Base-by-base conservation (phyloP, 2,329 filamentous ascomycete genomes). In the Hirsutella thompsonii region DNA sequence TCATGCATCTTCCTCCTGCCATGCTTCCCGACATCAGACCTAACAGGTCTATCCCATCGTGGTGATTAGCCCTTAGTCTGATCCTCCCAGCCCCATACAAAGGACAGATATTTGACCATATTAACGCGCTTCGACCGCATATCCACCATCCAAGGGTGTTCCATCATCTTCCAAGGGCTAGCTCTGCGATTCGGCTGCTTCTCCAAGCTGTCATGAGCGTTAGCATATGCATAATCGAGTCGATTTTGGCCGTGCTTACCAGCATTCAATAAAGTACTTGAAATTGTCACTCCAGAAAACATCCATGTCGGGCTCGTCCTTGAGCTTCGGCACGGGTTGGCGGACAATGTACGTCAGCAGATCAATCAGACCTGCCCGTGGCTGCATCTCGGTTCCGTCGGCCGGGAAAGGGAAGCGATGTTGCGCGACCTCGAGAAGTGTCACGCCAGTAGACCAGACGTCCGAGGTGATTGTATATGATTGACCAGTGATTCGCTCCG, bases 221-320 rank as follows among this genome's bases (percentile, higher is more conserved):
- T 47, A 57, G 52, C 37, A 48, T 19, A 19, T 19, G 19, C 14
- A 2, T n/a, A 8, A 2, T 2, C 8, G 5, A 3, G 18, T 20
- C 26, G 14, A 19, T 13, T 8, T 19, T 1, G 3, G 3, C 19
- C 9, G 3, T n/a, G 80, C 86, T 58, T 76, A 96, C 90, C 92
- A 96, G 76, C 89, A 95, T 66, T 95, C 89, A 53, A 98, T 95
- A 54, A 98, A 98, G 60, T 95, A 95, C 62, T 98, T 98, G 66
- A 98, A 96, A 56, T 85, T 94, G 52, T 93, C 85, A 52, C 85
- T 94, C 92, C 92, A 98, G 57, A 81, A 82, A 50, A 98, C 93
- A 44, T 81, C 81, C 50, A 83, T 85, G 26, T 87, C 79, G 0
- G 86, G 85, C 62, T 98, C 92, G 51, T 98, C 92, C 63, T 95